These are phyloP conservation scores for Seiridium unicorne DNA, from an alignment of 2,329 filamentous ascomycete genomes.

Conservation along the genomic window DNA sequence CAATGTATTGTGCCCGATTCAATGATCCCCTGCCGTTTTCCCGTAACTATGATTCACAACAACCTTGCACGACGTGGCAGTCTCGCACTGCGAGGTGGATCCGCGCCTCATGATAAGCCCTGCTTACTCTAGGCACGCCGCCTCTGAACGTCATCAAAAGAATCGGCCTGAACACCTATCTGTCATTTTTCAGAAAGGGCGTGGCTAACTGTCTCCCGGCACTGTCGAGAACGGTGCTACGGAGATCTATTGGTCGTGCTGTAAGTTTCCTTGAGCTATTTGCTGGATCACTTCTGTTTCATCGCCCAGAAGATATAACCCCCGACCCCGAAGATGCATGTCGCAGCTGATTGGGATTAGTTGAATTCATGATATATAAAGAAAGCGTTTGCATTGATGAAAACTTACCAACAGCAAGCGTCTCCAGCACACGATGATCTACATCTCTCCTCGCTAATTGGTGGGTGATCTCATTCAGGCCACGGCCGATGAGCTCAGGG, in stretches of 20 bases:
- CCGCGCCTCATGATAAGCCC: too few species aligned
- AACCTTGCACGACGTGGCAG: too few species aligned
- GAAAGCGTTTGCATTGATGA: neutral
- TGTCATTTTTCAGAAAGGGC: too few species aligned
- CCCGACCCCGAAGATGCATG: slow-evolving; percentile 6
- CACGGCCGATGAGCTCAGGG: slow-evolving; percentile 2
- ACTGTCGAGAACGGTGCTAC: too few species aligned
- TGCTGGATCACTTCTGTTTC: neutral
- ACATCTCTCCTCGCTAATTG: neutral
- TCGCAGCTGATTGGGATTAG: neutral
- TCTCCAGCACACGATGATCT: slow-evolving; percentile 4
- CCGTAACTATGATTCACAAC: too few species aligned
- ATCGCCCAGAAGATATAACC: slow-evolving; percentile 7
- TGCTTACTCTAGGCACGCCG: too few species aligned
- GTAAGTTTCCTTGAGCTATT: neutral
- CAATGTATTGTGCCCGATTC: too few species aligned
- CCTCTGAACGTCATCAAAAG: too few species aligned
- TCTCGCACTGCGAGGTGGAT: too few species aligned
- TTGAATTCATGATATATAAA: neutral
- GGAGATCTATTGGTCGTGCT: neutral
- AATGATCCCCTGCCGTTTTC: too few species aligned
- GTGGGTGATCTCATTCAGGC: slow-evolving; percentile 1
- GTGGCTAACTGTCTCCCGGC: too few species aligned
- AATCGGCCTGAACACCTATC: too few species aligned
- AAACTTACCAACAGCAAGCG: slow-evolving; percentile 1